These are phyloP conservation scores for Tuber melanosporum DNA, from an alignment of 495 filamentous ascomycete species.

Conservation along the genomic window DNA sequence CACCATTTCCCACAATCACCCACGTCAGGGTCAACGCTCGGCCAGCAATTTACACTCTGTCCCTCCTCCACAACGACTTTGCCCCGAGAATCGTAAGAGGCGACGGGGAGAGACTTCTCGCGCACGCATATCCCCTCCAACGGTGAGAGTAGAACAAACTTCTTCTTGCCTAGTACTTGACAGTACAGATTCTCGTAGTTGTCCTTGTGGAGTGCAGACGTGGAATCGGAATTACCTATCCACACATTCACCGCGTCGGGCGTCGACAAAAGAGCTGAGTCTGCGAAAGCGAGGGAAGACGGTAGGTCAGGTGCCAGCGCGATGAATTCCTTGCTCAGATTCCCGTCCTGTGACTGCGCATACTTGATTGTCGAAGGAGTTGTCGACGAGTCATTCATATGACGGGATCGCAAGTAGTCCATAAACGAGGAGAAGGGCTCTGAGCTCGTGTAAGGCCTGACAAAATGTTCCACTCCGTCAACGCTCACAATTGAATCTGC, in stretches of 20 bases:
- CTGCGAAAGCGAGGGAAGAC: conserved; percentile 57
- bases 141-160: conserved; percentile 62
- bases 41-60: conserved; percentile 45
- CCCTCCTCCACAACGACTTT: conserved; percentile 43
- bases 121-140: conserved; percentile 57
- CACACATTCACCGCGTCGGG: conserved; percentile 74
- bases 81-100: conserved; percentile 48
- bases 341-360: conserved; percentile 58
- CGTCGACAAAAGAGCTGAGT: conserved; percentile 53
- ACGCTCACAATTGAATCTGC: conserved; percentile 42
- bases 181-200: conserved; percentile 78
- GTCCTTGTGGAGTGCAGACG: conserved; percentile 67
- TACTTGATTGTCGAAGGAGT: conserved; percentile 7
- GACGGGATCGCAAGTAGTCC: conserved; percentile 29
- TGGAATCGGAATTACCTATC: conserved; percentile 62
- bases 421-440: conserved; percentile 44
- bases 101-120: conserved; percentile 50
- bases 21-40: conserved; percentile 64
- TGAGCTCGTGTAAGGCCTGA: conserved; percentile 45
- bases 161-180: conserved; percentile 60
- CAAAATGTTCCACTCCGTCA: conserved; percentile 41
- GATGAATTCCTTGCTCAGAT: conserved; percentile 62
- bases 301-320: conserved; percentile 53
- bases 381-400: conserved; percentile 11
- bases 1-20: conserved; percentile 51